Conservation (phyloP, 2,329 filamentous ascomycete species). For the Diatrype stigma region DNA sequence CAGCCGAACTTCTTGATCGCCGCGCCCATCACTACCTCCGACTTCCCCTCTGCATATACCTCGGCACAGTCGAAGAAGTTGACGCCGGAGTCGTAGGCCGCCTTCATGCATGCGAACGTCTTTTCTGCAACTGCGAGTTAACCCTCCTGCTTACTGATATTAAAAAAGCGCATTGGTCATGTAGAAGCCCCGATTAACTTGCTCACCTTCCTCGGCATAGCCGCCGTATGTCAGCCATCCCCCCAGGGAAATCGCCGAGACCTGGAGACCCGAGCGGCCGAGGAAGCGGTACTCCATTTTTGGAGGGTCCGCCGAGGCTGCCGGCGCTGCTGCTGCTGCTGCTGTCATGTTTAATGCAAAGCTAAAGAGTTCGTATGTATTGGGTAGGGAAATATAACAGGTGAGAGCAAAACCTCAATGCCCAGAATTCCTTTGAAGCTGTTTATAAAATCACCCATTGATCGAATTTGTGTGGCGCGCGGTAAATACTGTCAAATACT, state of each 20-base stretch:
- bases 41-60: conserved; percentile 45
- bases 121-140: conserved; percentile 38
- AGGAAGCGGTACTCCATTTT: conserved; percentile 69
- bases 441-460: too few relatives aligned
- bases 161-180: neutral
- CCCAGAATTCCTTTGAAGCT: too few relatives aligned
- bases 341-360: too few relatives aligned
- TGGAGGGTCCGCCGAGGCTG: conserved; percentile 23
- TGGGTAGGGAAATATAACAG: too few relatives aligned
- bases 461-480: too few relatives aligned
- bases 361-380: too few relatives aligned
- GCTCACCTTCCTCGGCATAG: conserved; percentile 61
- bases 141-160: too few relatives aligned
- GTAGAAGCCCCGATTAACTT: neutral
- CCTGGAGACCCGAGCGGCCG: conserved; percentile 67
- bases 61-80: conserved; percentile 63
- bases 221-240: conserved; percentile 74
- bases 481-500: too few relatives aligned
- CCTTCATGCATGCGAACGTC: conserved; percentile 58
- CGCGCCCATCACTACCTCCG: conserved; percentile 59
- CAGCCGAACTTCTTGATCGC: conserved; percentile 57
- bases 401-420: too few relatives aligned
- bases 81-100: conserved; percentile 55
- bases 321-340: too few relatives aligned
- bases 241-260: conserved; percentile 68